Conservation (phyloP, 2,329 filamentous ascomycete genomes). For the Clarireedia sp. region DNA sequence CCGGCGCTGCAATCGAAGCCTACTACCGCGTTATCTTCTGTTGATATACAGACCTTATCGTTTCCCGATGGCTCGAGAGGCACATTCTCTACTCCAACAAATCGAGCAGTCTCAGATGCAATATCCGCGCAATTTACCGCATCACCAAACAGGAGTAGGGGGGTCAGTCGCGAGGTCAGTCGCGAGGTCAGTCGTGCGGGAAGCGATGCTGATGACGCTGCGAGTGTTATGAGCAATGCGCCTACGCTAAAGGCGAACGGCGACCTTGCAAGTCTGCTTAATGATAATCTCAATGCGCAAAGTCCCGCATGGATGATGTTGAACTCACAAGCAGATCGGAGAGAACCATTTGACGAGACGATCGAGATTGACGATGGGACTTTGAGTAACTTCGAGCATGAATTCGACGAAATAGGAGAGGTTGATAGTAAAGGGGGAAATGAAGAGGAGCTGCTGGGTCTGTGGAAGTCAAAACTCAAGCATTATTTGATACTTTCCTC, state of each 20-base stretch:
- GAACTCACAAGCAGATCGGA: slow-evolving; percentile 50
- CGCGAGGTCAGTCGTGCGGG: slow-evolving; percentile 27
- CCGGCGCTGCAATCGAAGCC: slow-evolving; percentile 50
- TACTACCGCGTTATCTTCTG: slow-evolving; percentile 76
- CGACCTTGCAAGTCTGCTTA: slow-evolving; percentile 76
- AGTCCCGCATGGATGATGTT: slow-evolving; percentile 64
- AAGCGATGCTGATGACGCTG: slow-evolving; percentile 42
- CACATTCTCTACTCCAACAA: slow-evolving; percentile 44
- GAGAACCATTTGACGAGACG: slow-evolving; percentile 51
- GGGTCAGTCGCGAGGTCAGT: slow-evolving; percentile 10
- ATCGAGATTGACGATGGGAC: slow-evolving; percentile 41
- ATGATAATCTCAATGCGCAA: slow-evolving; percentile 57
- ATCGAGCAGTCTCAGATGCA: slow-evolving; percentile 25
- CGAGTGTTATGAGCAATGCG: slow-evolving; percentile 42
- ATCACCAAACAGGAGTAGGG: slow-evolving; percentile 21
- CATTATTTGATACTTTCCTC: slow-evolving; percentile 96
- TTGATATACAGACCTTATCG: slow-evolving; percentile 71
- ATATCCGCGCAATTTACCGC: slow-evolving; percentile 18
- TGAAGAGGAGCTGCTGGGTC: slow-evolving; percentile 46
- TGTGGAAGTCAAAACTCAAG: slow-evolving; percentile 90
- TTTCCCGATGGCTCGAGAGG: slow-evolving; percentile 63
- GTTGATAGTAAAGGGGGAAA: slow-evolving; percentile 44
- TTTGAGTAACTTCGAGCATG: slow-evolving; percentile 60
- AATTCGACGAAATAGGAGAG: slow-evolving; percentile 70
- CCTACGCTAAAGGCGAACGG: slow-evolving; percentile 46